Evolutionary conservation across 2,329 filamentous ascomycete species (phyloP).

Genomic region (Aspergillus caelatus): DNA sequence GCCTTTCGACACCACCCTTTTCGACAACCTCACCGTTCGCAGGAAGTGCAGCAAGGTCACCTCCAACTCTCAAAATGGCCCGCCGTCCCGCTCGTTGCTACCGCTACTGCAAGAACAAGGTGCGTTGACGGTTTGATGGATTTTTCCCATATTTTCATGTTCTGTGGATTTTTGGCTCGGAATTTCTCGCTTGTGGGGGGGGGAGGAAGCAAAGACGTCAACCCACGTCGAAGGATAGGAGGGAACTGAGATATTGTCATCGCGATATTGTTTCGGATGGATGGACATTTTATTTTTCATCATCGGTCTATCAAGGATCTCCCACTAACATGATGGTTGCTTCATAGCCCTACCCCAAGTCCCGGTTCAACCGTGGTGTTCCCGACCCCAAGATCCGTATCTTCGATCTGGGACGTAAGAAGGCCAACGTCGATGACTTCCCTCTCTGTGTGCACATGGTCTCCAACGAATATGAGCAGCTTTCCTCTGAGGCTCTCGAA

Average conservation of each 20-base stretch:
- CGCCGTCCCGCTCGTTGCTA: constrained; percentile 99
- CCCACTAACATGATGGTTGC: constrained; percentile 24
- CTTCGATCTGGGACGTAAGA: constrained; percentile 99
- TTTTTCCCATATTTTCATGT: constrained; percentile 25
- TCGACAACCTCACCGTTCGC: constrained; percentile 47
- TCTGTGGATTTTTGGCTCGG: constrained; percentile 28
- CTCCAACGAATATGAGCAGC: constrained; percentile 99
- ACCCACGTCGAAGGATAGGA: constrained; percentile 1
- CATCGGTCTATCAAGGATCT: constrained; percentile 8
- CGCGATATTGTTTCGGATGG: constrained; percentile 5
- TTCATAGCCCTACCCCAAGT: constrained; percentile 92
- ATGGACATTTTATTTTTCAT: constrained; percentile 11
- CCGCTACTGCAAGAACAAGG: constrained; percentile 99
- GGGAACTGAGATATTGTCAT: constrained; percentile 1
- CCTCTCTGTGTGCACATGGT: constrained; percentile 98
- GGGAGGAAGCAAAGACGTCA: constrained; percentile 10
- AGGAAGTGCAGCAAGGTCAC: constrained; percentile 50
- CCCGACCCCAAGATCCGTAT: constrained; percentile 81
- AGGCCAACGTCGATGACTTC: constrained; percentile 98
- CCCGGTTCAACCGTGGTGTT: constrained; percentile 99
- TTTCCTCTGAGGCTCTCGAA: constrained; percentile 99
- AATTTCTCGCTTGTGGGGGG: constrained; percentile 36
- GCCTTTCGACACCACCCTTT: constrained; percentile 38
- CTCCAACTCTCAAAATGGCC: constrained; percentile 83
- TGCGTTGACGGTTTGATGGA: constrained; percentile 51